A percentile compares a stretch with the other conserved stretches of the same genome.
Evolutionary conservation across 106 monocot genomes (phyloP).

Genomic region (Xerophyta viscosa): DNA sequence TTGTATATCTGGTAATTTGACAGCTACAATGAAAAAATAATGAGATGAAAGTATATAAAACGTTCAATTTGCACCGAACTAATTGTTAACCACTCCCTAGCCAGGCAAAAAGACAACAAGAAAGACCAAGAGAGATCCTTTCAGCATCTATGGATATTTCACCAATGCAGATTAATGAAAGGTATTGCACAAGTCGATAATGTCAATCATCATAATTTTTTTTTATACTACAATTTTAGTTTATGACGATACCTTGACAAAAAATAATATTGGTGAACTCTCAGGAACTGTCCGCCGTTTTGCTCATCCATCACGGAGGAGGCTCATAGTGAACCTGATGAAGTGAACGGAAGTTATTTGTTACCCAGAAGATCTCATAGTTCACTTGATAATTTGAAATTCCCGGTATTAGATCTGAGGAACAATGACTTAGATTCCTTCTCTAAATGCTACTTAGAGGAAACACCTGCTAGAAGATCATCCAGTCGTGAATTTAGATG

Average conservation of each 20-base stretch:
- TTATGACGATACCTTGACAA: too few species aligned
- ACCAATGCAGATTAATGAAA: conserved; percentile 20
- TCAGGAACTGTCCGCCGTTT: too few species aligned
- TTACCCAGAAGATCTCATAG: conserved; percentile 26
- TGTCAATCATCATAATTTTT: too few species aligned
- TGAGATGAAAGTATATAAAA: too few species aligned
- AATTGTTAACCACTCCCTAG: conserved; percentile 15
- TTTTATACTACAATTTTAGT: too few species aligned
- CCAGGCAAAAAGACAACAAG: conserved; percentile 26
- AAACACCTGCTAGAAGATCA: conserved; percentile 29
- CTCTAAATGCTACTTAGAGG: conserved; percentile 25
- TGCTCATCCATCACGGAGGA: too few species aligned
- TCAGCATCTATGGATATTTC: conserved; percentile 28
- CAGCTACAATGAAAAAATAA: too few species aligned
- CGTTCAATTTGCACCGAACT: too few species aligned
- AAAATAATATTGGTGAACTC: too few species aligned
- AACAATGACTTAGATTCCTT: conserved; percentile 26
- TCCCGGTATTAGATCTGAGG: conserved; percentile 43
- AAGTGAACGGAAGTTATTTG: conserved; percentile 5
- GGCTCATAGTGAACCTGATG: too few species aligned
- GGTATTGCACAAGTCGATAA: too few species aligned
- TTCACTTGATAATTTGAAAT: conserved; percentile 27
- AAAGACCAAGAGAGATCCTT: conserved; percentile 19
- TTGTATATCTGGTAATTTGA: too few species aligned
- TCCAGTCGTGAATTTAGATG: conserved; percentile 51